Evolutionary conservation across 495 filamentous ascomycete species (phyloP), one percentile per base, ranked within the genome.

Genomic region (Xylaria cubensis): DNA sequence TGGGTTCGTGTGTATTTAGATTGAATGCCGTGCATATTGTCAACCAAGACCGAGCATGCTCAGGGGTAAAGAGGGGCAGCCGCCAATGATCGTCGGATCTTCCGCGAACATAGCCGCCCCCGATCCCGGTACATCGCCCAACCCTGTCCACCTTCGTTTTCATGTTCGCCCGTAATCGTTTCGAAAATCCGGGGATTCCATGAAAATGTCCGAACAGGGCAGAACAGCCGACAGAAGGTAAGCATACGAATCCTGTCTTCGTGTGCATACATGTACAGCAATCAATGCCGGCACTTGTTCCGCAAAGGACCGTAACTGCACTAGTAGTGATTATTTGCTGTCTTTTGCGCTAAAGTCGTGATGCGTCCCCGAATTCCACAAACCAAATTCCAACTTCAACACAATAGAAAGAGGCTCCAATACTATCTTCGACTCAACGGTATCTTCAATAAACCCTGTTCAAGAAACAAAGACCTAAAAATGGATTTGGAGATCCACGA

Each of bases 81-180:
- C n/a, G 19, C 32, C 65, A 36, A 50, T 67, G 65, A 67, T 67
- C 65, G 65, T 13, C 65, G 34, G 65, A 67, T 67, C 65, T 67
- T 56, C 65, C 63, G 6, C 50, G 3, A 44, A 41, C 32, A 44
- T 36, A 56, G 24, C 32, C 29, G 29, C 48, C 29, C 46, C 65
- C n/a, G n/a, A 44, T 12, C 50, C 34, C 41, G 19, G 32, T 36
- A 26, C 41, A 66, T 51, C 44, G 44, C 44, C 64, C 64, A 32
- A 48, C 26, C 46, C 50, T 15, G 34, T 4, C 48, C 34, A 55
- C 29, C 6, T 29, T 42, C 32, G 34, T 42, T 41, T 56, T 51
- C 21, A 42, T 56, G 50, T 56, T 55, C 29, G 21, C 10, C 44
- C 65, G 13, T 41, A 44, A 17, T 42, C 65, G 65, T 67, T 67